These are phyloP conservation scores for Candida boleticola DNA, from an alignment of 805 yeast genomes.

Conservation along the genomic window DNA sequence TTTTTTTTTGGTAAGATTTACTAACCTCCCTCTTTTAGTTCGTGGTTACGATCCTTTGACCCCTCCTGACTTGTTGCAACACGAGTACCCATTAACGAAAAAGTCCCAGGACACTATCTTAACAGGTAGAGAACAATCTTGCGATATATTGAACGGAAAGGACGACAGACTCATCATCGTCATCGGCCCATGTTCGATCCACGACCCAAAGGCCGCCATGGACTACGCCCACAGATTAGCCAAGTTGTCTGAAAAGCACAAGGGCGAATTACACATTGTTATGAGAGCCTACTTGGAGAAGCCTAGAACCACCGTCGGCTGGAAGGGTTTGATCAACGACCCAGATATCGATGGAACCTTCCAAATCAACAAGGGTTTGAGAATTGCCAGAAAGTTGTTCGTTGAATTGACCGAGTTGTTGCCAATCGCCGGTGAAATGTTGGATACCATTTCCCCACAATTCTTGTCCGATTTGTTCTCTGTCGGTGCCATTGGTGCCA, in stretches of 20 bases:
- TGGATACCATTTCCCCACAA: conserved; percentile 97
- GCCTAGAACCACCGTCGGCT: conserved; percentile 98
- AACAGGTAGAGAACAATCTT: conserved; percentile 73
- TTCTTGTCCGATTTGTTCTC: conserved; percentile 90
- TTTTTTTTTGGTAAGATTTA: too few species aligned
- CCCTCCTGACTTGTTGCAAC: conserved; percentile 92
- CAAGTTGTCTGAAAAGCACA: conserved; percentile 55
- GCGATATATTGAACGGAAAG: conserved; percentile 69
- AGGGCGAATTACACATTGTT: conserved; percentile 76
- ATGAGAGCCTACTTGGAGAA: conserved; percentile 98
- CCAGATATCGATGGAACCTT: conserved; percentile 93
- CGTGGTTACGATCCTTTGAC: conserved; percentile 91
- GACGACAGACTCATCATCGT: conserved; percentile 88
- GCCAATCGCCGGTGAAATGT: conserved; percentile 97
- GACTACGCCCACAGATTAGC: conserved; percentile 77
- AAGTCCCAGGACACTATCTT: conserved; percentile 61
- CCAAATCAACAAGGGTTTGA: conserved; percentile 91
- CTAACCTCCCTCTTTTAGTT: too few species aligned
- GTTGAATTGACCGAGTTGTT: conserved; percentile 75
- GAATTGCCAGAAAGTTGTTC: conserved; percentile 85
- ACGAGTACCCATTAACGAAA: conserved; percentile 70
- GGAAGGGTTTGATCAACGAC: conserved; percentile 98
- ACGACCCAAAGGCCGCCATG: conserved; percentile 88
- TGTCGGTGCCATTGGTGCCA: conserved; percentile 97
- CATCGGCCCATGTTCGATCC: conserved; percentile 96